phyloP scores from a whole-genome alignment of 331 rosid genomes.

The Spiraea crenata region DNA sequence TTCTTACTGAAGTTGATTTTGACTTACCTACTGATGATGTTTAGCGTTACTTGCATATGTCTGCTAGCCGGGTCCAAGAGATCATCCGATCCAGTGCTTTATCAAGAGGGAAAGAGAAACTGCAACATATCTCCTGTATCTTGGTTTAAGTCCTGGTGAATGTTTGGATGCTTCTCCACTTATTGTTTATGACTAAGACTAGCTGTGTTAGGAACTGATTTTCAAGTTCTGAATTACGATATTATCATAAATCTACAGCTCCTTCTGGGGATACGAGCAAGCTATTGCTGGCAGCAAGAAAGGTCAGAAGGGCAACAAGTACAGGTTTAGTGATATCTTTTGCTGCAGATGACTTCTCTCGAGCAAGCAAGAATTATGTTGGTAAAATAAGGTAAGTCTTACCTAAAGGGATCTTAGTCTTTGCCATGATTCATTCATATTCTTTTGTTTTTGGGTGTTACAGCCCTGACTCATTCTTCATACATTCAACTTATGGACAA shows the following conservation, averaged over 20 bases:
- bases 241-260: constrained; percentile 39
- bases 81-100: constrained; percentile 79
- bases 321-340: constrained; percentile 68
- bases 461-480: constrained; percentile 5
- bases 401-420: constrained; percentile 3
- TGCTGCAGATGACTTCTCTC: constrained; percentile 67
- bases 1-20: constrained; percentile 2
- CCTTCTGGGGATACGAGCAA: constrained; percentile 77
- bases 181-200: no score
- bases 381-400: constrained; percentile 67
- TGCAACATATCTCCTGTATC: constrained; percentile 72
- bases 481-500: constrained; percentile 21
- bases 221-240: not conserved
- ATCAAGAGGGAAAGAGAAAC: constrained; percentile 79
- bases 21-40: not conserved
- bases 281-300: constrained; percentile 70
- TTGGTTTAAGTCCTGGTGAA: constrained; percentile 86
- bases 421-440: constrained; percentile 14
- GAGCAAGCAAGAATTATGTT: constrained; percentile 47
- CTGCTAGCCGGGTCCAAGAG: constrained; percentile 82
- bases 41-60: not conserved
- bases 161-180: constrained; percentile 13
- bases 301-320: constrained; percentile 62
- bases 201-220: not conserved
- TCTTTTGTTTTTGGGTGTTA: not conserved